These are phyloP conservation scores for Casuarina glauca DNA, from an alignment of 306 rosid species.

Conservation along the genomic window DNA sequence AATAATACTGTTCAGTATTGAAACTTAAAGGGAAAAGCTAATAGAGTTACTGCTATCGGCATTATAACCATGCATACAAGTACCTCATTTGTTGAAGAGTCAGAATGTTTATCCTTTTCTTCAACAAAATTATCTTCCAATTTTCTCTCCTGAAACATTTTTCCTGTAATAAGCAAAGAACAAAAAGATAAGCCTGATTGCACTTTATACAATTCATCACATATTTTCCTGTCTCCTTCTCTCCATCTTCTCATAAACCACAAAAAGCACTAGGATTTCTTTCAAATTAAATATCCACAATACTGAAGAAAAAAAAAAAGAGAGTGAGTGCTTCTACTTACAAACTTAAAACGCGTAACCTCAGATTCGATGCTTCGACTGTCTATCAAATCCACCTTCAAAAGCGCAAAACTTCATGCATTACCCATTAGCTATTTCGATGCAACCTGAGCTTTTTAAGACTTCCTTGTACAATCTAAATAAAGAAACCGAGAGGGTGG, in stretches of 20 bases:
- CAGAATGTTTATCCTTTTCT: conserved; percentile 20
- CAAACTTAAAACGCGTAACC: background rate
- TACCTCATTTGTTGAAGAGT: conserved; percentile 47
- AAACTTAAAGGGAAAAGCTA: conserved; percentile 4
- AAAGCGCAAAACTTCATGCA: background rate
- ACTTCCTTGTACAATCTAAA: too few species aligned
- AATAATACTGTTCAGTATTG: background rate
- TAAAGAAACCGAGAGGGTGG: too few species aligned
- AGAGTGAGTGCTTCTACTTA: background rate
- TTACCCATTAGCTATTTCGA: background rate
- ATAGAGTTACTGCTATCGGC: background rate
- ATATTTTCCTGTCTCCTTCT: background rate
- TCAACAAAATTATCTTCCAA: conserved; percentile 32
- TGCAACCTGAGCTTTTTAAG: background rate
- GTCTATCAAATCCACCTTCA: background rate
- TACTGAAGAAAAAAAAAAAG: background rate
- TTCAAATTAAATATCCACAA: background rate
- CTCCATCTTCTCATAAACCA: background rate
- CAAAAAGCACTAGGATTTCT: background rate
- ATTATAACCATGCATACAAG: conserved; percentile 1
- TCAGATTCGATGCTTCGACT: too few species aligned
- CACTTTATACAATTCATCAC: background rate
- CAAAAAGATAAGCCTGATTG: background rate
- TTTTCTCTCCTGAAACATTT: conserved; percentile 30
- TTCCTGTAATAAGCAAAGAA: conserved; percentile 33